Evolutionary conservation across 352 stramenopile species (phyloP).

Genomic region (Globisporangium cylindrosporum): DNA sequence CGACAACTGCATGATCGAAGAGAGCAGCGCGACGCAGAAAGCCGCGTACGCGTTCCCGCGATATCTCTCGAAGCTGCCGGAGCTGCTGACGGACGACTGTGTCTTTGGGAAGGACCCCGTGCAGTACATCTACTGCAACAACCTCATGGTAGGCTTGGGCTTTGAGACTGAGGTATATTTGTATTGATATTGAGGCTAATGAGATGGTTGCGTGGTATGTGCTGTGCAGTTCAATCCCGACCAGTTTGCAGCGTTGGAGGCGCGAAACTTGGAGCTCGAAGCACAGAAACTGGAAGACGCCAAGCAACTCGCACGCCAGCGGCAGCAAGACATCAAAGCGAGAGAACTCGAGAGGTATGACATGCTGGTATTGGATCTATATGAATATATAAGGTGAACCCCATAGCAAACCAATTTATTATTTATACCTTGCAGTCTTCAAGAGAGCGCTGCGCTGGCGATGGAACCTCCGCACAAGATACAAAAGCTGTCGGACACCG

Average conservation of each 20-base stretch:
- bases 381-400: conserved; percentile 5
- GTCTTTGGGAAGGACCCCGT: conserved; percentile 61
- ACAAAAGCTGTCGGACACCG: conserved; percentile 31
- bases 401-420: background rate
- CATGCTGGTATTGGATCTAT: background rate
- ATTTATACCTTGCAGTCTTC: conserved; percentile 9
- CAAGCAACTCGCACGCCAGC: conserved; percentile 2
- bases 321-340: conserved; percentile 13
- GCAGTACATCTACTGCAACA: conserved; percentile 80
- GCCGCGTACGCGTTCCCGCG: conserved; percentile 46
- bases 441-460: conserved; percentile 13
- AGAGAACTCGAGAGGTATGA: conserved; percentile 17
- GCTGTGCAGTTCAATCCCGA: conserved; percentile 1
- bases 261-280: conserved; percentile 15
- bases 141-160: conserved; percentile 44
- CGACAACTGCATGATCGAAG: conserved; percentile 49
- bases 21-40: conserved; percentile 30
- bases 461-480: conserved; percentile 37
- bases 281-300: conserved; percentile 14
- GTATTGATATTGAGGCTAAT: background rate
- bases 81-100: conserved; percentile 51
- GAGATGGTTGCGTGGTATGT: background rate
- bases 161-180: background rate
- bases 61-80: conserved; percentile 56
- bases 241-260: conserved; percentile 7